Evolutionary conservation across 257 asterid species (phyloP).

Genomic region (Primulina eburnea): DNA sequence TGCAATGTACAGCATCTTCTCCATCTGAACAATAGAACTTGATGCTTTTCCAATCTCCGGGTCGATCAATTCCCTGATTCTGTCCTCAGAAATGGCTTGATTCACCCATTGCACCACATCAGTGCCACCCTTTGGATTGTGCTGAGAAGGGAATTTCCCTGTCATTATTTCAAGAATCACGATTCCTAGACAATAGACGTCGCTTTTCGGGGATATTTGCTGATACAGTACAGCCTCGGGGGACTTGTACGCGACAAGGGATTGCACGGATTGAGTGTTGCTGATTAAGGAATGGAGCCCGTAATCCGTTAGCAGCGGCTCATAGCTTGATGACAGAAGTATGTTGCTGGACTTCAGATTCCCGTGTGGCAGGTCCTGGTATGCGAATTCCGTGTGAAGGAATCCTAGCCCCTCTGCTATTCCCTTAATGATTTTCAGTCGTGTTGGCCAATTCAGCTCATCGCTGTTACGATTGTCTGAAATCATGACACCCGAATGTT

Average conservation of each 20-base stretch:
- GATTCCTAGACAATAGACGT: constrained; percentile 49
- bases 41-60: constrained; percentile 34
- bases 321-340: constrained; percentile 47
- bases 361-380: constrained; percentile 75
- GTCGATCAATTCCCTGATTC: constrained; percentile 37
- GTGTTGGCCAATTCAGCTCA: constrained; percentile 61
- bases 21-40: constrained; percentile 34
- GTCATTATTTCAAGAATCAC: constrained; percentile 43
- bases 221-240: constrained; percentile 44
- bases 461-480: constrained; percentile 78
- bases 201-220: constrained; percentile 46
- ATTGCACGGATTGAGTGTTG: constrained; percentile 49
- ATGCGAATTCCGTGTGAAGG: constrained; percentile 68
- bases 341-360: constrained; percentile 90
- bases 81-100: constrained; percentile 32
- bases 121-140: constrained; percentile 48
- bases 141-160: constrained; percentile 53
- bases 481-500: constrained; percentile 5
- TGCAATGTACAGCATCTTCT: constrained; percentile 33
- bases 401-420: constrained; percentile 71
- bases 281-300: constrained; percentile 55
- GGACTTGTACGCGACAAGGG: constrained; percentile 41
- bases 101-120: constrained; percentile 42
- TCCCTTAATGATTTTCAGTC: constrained; percentile 76
- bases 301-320: constrained; percentile 81